Percentiles rank a stretch among this genome's conserved stretches.
Evolutionary conservation across 129 eudicot genomes (phyloP).

Genomic region (Artemisia annua): DNA sequence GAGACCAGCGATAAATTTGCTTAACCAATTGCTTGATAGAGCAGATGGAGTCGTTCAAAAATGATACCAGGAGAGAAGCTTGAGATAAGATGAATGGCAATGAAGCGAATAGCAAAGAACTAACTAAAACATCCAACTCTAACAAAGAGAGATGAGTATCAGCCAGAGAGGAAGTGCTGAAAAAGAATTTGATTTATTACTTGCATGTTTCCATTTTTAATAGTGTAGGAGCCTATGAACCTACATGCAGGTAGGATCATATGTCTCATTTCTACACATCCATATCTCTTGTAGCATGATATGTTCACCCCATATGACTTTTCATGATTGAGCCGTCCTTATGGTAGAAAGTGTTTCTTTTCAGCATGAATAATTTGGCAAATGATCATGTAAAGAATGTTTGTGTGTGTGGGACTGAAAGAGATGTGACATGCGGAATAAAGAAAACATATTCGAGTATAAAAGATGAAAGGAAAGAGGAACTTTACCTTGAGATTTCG

Average conservation of each 20-base stretch:
- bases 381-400: background rate
- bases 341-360: constrained; percentile 6
- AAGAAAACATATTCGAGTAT: background rate
- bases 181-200: no score
- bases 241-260: background rate
- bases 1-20: background rate
- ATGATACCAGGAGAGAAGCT: no score
- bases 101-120: no score
- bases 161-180: no score
- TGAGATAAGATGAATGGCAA: no score
- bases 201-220: no score
- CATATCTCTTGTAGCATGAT: background rate
- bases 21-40: background rate
- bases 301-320: background rate
- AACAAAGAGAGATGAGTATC: no score
- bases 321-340: background rate
- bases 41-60: background rate
- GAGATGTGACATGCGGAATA: background rate
- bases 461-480: constrained; percentile 7
- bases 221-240: background rate
- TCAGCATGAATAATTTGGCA: constrained; percentile 1
- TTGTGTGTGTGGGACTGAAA: background rate
- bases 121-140: no score
- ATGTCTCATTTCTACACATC: background rate
- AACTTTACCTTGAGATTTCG: constrained; percentile 76